These are phyloP conservation scores for Aeschynomene evenia DNA, from an alignment of 306 rosid species.

Conservation along the genomic window DNA sequence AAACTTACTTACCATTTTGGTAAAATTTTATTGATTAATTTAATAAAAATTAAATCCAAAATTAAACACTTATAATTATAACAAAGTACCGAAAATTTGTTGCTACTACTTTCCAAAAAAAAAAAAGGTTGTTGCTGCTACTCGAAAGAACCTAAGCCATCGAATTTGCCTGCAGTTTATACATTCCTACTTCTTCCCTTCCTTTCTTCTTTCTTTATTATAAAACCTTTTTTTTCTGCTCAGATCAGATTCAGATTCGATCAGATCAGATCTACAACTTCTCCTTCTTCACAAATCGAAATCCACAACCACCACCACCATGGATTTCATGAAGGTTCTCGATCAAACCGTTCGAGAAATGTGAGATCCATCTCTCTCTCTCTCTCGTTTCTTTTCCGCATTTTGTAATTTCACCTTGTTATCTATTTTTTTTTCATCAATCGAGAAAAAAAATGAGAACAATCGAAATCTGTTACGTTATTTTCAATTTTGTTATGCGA, in stretches of 20 bases:
- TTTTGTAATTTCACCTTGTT: no score
- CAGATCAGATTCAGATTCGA: not conserved
- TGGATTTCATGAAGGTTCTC: slow-evolving; percentile 99
- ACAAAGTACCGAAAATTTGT: no score
- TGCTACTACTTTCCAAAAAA: no score
- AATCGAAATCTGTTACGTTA: no score
- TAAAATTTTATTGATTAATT: no score
- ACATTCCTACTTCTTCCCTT: not conserved
- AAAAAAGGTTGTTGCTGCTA: not conserved
- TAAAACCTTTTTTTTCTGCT: not conserved
- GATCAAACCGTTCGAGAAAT: slow-evolving; percentile 99
- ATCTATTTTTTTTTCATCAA: not conserved
- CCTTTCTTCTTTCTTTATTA: not conserved
- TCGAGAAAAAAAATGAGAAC: no score
- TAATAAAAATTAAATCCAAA: no score
- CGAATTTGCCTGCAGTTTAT: not conserved
- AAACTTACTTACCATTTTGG: no score
- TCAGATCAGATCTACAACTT: slow-evolving; percentile 35
- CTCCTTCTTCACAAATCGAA: slow-evolving; percentile 12
- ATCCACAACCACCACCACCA: slow-evolving; percentile 24
- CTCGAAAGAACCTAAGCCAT: not conserved
- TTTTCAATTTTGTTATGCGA: not conserved
- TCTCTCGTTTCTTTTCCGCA: not conserved
- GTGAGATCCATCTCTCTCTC: slow-evolving; percentile 44
- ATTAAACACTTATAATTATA: no score